These are phyloP conservation scores for Cicer arietinum DNA, from an alignment of 306 rosid genomes.

Conservation along the genomic window DNA sequence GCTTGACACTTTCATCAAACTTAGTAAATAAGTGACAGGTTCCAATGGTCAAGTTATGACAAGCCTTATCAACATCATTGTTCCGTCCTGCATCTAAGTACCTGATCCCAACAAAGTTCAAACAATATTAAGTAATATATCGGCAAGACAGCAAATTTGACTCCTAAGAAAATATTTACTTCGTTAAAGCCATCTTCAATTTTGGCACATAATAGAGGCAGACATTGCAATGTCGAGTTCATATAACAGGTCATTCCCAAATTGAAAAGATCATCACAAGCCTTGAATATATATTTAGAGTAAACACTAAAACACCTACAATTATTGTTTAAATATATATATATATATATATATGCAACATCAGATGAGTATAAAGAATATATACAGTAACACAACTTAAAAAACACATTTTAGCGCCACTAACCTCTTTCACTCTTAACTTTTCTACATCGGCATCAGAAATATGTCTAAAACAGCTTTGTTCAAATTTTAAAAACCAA, in stretches of 20 bases:
- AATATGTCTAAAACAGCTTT: background rate
- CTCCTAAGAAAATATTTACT: conserved; percentile 56
- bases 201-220: conserved; percentile 94
- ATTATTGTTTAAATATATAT: conserved; percentile 3
- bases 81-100: conserved; percentile 75
- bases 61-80: conserved; percentile 90
- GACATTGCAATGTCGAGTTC: conserved; percentile 95
- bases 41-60: conserved; percentile 86
- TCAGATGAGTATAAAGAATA: conserved; percentile 8
- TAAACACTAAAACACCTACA: background rate
- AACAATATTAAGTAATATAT: conserved; percentile 31
- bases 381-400: background rate
- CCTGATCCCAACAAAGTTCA: conserved; percentile 54
- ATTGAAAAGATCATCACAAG: conserved; percentile 88
- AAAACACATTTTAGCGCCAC: conserved; percentile 39
- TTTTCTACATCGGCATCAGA: conserved; percentile 61
- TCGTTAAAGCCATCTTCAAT: conserved; percentile 85
- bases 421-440: conserved; percentile 83
- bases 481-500: background rate
- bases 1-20: conserved; percentile 86
- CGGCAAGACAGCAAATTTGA: conserved; percentile 25
- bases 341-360: background rate
- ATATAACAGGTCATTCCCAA: conserved; percentile 98
- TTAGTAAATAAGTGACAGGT: conserved; percentile 85
- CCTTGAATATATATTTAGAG: conserved; percentile 52